Percentiles rank a stretch among this genome's conserved stretches.
phyloP scores from a whole-genome alignment of 2,329 filamentous ascomycete species.

The Aspergillus phoenicis region DNA sequence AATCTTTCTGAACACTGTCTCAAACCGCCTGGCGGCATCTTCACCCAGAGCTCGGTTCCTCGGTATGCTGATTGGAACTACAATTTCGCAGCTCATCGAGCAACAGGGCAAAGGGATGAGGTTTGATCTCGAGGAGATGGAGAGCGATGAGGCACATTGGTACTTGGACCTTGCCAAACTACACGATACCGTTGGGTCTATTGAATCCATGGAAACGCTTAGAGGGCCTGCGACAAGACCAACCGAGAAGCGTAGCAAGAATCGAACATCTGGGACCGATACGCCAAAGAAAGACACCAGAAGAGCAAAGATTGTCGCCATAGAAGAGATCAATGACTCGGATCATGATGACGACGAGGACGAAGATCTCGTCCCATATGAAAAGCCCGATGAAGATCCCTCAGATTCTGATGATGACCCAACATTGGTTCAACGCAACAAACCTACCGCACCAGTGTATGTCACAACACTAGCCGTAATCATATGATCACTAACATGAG shows the following conservation, averaged over 20 bases:
- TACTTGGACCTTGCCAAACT: constrained; percentile 68
- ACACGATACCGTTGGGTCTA: constrained; percentile 64
- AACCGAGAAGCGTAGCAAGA: constrained; percentile 20
- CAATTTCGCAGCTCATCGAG: constrained; percentile 66
- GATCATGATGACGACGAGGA: constrained; percentile 59
- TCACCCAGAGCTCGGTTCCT: constrained; percentile 76
- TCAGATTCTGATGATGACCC: constrained; percentile 94
- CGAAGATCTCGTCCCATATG: constrained; percentile 73
- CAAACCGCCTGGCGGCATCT: constrained; percentile 78
- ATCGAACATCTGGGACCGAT: constrained; percentile 1
- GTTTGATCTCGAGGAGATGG: constrained; percentile 80
- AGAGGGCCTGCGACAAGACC: constrained; percentile 18
- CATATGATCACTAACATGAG: constrained; percentile 17
- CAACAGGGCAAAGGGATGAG: constrained; percentile 70
- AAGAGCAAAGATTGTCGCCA: constrained; percentile 51
- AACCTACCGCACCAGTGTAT: constrained; percentile 76
- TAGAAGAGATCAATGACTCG: constrained; percentile 67
- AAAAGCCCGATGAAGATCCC: constrained; percentile 82
- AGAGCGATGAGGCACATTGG: constrained; percentile 71
- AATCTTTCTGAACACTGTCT: constrained; percentile 74
- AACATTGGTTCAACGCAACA: constrained; percentile 80
- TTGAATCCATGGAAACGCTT: constrained; percentile 52
- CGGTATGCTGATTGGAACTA: constrained; percentile 84
- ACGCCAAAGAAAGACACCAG: neutral
- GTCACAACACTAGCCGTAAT: constrained; percentile 22